Conservation (phyloP, 2,329 filamentous ascomycete genomes). For the Xylaria sp. region DNA sequence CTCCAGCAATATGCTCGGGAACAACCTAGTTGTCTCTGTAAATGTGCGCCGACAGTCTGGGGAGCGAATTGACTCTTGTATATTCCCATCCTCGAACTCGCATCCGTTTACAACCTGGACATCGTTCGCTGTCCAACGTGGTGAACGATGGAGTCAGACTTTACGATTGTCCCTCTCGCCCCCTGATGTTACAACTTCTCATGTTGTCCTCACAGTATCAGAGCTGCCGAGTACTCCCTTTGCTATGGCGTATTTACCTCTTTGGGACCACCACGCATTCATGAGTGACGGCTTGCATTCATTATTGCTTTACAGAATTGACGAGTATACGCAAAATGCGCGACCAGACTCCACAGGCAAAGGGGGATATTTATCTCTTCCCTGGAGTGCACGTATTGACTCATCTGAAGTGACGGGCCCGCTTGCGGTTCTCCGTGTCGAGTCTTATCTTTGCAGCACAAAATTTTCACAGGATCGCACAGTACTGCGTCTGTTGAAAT, state of each 20-base stretch:
- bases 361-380: conserved; percentile 86
- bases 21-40: conserved; percentile 85
- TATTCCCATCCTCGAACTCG: conserved; percentile 85
- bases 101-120: conserved; percentile 85
- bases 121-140: conserved; percentile 81
- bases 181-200: conserved; percentile 81
- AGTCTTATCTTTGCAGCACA: conserved; percentile 93
- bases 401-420: conserved; percentile 81
- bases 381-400: conserved; percentile 77
- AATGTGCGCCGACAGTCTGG: conserved; percentile 85
- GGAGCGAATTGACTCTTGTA: conserved; percentile 86
- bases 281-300: conserved; percentile 85
- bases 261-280: conserved; percentile 94
- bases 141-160: conserved; percentile 88
- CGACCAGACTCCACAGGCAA: conserved; percentile 72
- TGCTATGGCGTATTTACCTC: conserved; percentile 88
- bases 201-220: conserved; percentile 89
- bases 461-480: conserved; percentile 92
- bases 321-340: conserved; percentile 83
- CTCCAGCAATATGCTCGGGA: conserved; percentile 68
- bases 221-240: conserved; percentile 90
- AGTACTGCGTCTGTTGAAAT: conserved; percentile 83
- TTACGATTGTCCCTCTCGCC: conserved; percentile 82
- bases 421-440: conserved; percentile 79
- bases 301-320: conserved; percentile 86